Conservation (phyloP, 2,329 filamentous ascomycete species). For the Exophiala sideris region DNA sequence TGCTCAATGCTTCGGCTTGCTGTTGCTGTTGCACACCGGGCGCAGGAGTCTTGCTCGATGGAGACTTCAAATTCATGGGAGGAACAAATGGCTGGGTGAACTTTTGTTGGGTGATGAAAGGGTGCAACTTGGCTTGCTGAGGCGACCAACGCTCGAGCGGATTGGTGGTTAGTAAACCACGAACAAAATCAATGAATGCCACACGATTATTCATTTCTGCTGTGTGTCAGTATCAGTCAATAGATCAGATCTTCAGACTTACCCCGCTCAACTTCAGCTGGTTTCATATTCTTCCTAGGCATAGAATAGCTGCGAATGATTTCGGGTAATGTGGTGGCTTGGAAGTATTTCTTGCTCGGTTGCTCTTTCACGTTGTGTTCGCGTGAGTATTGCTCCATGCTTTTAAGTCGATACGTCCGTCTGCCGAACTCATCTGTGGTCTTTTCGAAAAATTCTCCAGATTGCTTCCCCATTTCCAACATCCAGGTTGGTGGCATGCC, state of each 20-base stretch:
- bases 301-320: slow-evolving; percentile 98
- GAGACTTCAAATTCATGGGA: slow-evolving; percentile 92
- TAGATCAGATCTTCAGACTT: slow-evolving; percentile 32
- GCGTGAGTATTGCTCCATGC: slow-evolving; percentile 94
- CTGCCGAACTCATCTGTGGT: slow-evolving; percentile 85
- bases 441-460: slow-evolving; percentile 96
- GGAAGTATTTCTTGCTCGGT: slow-evolving; percentile 99
- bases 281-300: slow-evolving; percentile 99
- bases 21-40: slow-evolving; percentile 94
- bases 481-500: slow-evolving; percentile 97
- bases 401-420: slow-evolving; percentile 86
- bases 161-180: slow-evolving; percentile 88
- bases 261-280: slow-evolving; percentile 94
- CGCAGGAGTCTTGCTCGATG: slow-evolving; percentile 81
- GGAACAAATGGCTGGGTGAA: slow-evolving; percentile 94
- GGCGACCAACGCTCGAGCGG: slow-evolving; percentile 96
- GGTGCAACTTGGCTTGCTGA: slow-evolving; percentile 93
- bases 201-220: slow-evolving; percentile 97
- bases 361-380: slow-evolving; percentile 97
- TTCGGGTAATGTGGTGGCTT: slow-evolving; percentile 86
- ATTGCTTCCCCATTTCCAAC: slow-evolving; percentile 98
- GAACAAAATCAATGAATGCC: slow-evolving; percentile 96
- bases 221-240: slow-evolving; percentile 23
- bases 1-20: slow-evolving; percentile 88
- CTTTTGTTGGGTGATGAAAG: slow-evolving; percentile 98